A percentile compares a stretch with the other conserved stretches of the same genome.
Evolutionary conservation across 139 green algal species (phyloP).

Genomic region (Gonium pectorale): DNA sequence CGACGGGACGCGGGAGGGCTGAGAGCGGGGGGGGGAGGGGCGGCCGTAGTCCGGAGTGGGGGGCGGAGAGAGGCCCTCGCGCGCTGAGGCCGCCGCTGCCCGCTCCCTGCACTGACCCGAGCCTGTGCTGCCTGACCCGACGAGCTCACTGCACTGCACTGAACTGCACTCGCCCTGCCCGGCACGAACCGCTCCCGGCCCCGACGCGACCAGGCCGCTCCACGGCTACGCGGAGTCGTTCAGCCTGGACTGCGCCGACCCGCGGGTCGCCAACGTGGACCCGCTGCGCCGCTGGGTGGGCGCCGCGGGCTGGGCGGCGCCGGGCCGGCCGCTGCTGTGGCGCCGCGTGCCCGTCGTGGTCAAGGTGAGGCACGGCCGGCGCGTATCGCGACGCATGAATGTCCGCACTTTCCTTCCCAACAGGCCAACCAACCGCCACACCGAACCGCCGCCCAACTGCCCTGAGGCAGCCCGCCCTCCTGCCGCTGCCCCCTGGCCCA

Average conservation of each 20-base stretch:
- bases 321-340: conserved; percentile 48
- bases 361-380: too few relatives aligned
- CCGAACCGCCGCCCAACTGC: too few relatives aligned
- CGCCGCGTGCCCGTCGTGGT: conserved; percentile 54
- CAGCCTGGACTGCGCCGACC: conserved; percentile 10
- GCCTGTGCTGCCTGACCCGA: background rate
- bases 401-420: too few relatives aligned
- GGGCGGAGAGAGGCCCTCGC: too few relatives aligned
- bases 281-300: conserved; percentile 47
- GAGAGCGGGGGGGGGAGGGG: background rate
- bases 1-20: background rate
- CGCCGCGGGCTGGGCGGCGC: conserved; percentile 18
- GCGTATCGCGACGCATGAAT: too few relatives aligned
- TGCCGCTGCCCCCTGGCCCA: background rate
- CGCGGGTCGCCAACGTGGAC: conserved; percentile 41
- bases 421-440: too few relatives aligned
- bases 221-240: conserved; percentile 43
- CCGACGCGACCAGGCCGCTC: background rate
- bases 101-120: background rate
- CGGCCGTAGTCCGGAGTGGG: too few relatives aligned
- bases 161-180: background rate
- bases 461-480: too few relatives aligned
- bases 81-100: background rate
- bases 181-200: too few relatives aligned
- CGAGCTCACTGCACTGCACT: background rate